A percentile compares a stretch with the other conserved stretches of the same genome.
These are phyloP conservation scores for Oropetium thomaeum DNA, from an alignment of 176 grass and related monocot genomes.

Conservation along the genomic window DNA sequence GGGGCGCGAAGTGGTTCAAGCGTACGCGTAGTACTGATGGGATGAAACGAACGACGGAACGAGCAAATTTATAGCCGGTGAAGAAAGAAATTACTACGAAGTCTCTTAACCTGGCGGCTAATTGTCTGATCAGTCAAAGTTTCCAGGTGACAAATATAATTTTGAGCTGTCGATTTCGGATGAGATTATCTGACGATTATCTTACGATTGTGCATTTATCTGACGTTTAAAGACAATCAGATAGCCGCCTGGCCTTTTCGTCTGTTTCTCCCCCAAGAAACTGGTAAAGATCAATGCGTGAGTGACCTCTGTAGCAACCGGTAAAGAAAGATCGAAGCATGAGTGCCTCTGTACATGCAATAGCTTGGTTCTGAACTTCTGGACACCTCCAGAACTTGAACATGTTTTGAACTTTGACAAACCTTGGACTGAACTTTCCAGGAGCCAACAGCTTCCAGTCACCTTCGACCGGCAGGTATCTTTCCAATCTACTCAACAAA, in stretches of 20 bases:
- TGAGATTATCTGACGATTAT: not conserved
- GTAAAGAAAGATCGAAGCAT: not conserved
- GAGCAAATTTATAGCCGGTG: not conserved
- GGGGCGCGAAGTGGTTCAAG: conserved; percentile 10
- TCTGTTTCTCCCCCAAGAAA: not conserved
- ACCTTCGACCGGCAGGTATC: not conserved
- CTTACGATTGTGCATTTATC: not conserved
- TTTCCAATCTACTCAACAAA: too few species aligned
- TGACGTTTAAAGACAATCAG: not conserved
- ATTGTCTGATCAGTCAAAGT: not conserved
- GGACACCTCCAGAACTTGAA: not conserved
- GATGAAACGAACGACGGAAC: not conserved
- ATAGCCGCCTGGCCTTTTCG: too few species aligned
- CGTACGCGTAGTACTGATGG: too few species aligned
- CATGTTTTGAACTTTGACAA: not conserved
- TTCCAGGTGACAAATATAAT: not conserved
- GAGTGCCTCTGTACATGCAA: not conserved
- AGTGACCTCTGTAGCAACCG: not conserved
- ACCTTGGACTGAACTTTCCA: not conserved
- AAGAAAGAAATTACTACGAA: not conserved
- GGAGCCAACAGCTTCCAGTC: not conserved
- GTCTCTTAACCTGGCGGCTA: not conserved
- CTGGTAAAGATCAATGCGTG: not conserved
- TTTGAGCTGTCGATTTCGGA: not conserved
- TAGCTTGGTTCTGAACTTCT: not conserved